phyloP scores from a whole-genome alignment of 306 rosid species.

The Psophocarpus tetragonolobus region DNA sequence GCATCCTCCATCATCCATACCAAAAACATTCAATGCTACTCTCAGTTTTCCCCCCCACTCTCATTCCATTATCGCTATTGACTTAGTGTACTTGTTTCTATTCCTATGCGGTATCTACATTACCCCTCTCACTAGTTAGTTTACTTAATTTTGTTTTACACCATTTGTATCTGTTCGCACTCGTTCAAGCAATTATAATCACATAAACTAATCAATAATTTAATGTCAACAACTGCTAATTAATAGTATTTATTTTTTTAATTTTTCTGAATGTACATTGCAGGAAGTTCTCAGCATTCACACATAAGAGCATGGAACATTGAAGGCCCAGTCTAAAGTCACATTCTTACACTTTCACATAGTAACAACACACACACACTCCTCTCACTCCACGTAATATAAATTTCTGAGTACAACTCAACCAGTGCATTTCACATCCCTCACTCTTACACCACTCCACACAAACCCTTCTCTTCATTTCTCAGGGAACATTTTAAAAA shows the following conservation, averaged over 20 bases:
- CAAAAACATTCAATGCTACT: slow-evolving; percentile 19
- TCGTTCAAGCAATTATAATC: background rate
- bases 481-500: background rate
- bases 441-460: background rate
- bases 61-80: background rate
- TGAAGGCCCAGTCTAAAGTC: slow-evolving; percentile 41
- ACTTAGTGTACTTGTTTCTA: slow-evolving; percentile 28
- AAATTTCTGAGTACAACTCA: slow-evolving; percentile 47
- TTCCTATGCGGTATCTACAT: background rate
- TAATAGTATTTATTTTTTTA: background rate
- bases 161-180: background rate
- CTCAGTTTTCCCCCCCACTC: background rate
- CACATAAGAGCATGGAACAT: slow-evolving; percentile 21
- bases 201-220: background rate
- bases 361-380: background rate
- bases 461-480: background rate
- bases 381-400: slow-evolving; percentile 41
- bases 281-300: slow-evolving; percentile 31
- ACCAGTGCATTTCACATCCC: slow-evolving; percentile 54
- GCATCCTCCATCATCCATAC: background rate
- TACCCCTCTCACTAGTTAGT: slow-evolving; percentile 25
- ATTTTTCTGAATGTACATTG: slow-evolving; percentile 23
- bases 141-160: slow-evolving; percentile 36
- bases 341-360: background rate
- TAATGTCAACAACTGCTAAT: background rate